Base-by-base conservation (phyloP, 129 eudicot species). In the Silybum marianum region DNA sequence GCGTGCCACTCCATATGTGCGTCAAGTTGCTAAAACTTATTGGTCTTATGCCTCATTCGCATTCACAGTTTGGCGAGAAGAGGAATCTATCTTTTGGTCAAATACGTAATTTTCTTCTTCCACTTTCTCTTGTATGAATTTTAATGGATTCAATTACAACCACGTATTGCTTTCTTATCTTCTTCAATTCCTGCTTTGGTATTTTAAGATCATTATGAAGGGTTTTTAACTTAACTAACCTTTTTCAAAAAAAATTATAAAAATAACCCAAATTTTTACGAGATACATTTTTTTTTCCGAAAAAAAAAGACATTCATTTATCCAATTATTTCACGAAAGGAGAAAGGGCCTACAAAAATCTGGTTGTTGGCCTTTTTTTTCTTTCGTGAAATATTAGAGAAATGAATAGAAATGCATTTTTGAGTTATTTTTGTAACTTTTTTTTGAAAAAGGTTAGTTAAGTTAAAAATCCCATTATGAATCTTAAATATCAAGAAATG, bases 1-100 rank as follows among this genome's bases (percentile, higher is more conserved):
- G 77, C 97, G 99, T 46, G 99, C 98, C 76, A 88, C 98, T 25
- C 99, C 99, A 9, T 90, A 87, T 63, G 88, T 95, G 73, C 98
- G 99, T 46, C 95, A 89, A 67, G 86, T 90, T 82, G 97, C 97
- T 66, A 87, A 78, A 80, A 80, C 24, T 42, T 92, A 95, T 81
- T 89, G 89, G 90, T 69, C 92, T 80, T 91, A 92, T 79, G 97
- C 94, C 28, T 83, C 97, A 24, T 92, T 90, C 72, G 99, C 97
- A 14, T 87, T 88, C 84, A 90, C 91, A 32, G 78, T 89, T 68
- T 95, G 97, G 97, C 80, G 82, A 66, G 98, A 95, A 70, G 97
- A 89, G 70, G 99, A 95, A 67, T 87, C 96, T 66, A 80, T 92
- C 75, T 88, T 83, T 69, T 95, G 99, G 99, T 95, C 95, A 89